phyloP scores from a whole-genome alignment of 371 early-diverging fungal genomes.

The Mortierella sp. region DNA sequence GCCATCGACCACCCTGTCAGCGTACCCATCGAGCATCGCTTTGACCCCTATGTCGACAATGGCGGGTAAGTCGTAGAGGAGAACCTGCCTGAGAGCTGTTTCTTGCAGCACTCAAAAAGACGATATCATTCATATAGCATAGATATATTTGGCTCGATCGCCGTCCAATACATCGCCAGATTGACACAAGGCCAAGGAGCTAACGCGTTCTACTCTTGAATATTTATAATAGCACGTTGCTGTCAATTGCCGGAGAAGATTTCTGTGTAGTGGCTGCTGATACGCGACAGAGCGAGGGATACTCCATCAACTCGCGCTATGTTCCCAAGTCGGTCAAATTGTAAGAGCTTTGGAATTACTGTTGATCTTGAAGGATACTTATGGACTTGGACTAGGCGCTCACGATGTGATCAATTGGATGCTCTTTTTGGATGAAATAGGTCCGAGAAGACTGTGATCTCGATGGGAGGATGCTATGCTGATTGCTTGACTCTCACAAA shows the following conservation, averaged over 20 bases:
- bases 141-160: too few relatives aligned
- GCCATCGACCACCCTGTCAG: constrained; percentile 42
- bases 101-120: neutral
- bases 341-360: constrained; percentile 41
- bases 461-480: constrained; percentile 95
- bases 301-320: constrained; percentile 95
- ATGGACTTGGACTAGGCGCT: neutral
- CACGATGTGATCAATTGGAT: neutral
- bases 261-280: constrained; percentile 97
- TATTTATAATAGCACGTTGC: constrained; percentile 71
- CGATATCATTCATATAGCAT: too few relatives aligned
- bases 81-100: neutral
- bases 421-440: constrained; percentile 46
- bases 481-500: constrained; percentile 93
- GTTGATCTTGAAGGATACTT: neutral
- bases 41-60: constrained; percentile 86
- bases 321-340: constrained; percentile 94
- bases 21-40: constrained; percentile 73
- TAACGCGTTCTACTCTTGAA: neutral
- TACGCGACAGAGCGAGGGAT: constrained; percentile 97
- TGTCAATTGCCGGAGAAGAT: constrained; percentile 96
- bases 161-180: too few relatives aligned
- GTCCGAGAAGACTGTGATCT: constrained; percentile 89
- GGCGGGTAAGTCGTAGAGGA: constrained; percentile 69
- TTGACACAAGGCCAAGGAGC: neutral